Percentiles rank a stretch among this genome's conserved stretches.
Evolutionary conservation across 352 stramenopile genomes (phyloP).

Genomic region (Phytophthora pistaciae): DNA sequence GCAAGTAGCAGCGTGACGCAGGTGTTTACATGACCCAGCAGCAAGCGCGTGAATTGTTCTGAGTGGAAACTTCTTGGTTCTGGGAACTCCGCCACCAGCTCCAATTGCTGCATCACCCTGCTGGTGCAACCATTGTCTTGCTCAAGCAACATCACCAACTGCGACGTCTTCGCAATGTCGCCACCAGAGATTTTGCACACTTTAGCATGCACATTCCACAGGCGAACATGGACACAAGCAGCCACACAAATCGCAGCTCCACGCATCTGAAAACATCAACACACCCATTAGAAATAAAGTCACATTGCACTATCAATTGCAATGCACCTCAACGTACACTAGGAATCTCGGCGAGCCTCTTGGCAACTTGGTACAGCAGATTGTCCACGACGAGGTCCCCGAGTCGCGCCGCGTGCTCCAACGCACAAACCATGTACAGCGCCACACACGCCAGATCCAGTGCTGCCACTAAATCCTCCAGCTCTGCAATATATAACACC

Average conservation of each 20-base stretch:
- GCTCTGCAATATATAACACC: slow-evolving; percentile 11
- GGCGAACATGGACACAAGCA: slow-evolving; percentile 55
- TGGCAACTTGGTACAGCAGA: slow-evolving; percentile 83
- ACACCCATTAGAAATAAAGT: slow-evolving; percentile 2
- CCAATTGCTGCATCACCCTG: slow-evolving; percentile 9
- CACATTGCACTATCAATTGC: neutral
- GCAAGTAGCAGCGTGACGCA: slow-evolving; percentile 46
- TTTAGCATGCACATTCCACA: slow-evolving; percentile 53
- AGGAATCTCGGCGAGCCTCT: slow-evolving; percentile 72
- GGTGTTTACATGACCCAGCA: slow-evolving; percentile 55
- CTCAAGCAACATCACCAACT: slow-evolving; percentile 18
- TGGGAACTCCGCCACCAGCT: slow-evolving; percentile 51
- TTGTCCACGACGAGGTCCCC: slow-evolving; percentile 78
- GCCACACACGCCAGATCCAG: slow-evolving; percentile 68
- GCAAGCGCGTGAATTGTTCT: slow-evolving; percentile 55
- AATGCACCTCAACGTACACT: slow-evolving; percentile 29
- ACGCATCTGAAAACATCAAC: slow-evolving; percentile 28
- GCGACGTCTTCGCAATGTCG: neutral
- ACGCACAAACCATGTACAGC: slow-evolving; percentile 56
- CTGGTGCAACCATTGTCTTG: neutral
- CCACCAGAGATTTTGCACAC: slow-evolving; percentile 26
- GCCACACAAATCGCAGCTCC: slow-evolving; percentile 46
- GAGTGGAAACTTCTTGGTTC: slow-evolving; percentile 44
- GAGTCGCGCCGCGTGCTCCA: slow-evolving; percentile 55
- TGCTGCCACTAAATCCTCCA: slow-evolving; percentile 39